Conservation (phyloP, 768 basidiomycete species). For the Rhodotorula diobovata region DNA sequence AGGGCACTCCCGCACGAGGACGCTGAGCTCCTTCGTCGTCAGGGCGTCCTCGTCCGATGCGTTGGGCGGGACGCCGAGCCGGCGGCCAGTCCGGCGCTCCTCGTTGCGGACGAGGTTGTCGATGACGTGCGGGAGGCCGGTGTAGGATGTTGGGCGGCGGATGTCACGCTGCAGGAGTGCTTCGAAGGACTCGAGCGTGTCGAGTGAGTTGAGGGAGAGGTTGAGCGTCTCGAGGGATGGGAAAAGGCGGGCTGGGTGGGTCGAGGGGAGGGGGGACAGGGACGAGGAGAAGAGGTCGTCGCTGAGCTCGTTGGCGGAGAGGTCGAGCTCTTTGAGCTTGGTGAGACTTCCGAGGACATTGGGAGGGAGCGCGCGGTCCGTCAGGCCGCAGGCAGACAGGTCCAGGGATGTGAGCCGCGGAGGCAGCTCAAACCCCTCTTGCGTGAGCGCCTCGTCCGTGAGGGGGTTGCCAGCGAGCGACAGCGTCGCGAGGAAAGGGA, state of each 20-base stretch:
- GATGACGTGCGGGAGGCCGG: conserved; percentile 7
- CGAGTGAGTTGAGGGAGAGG: conserved; percentile 21
- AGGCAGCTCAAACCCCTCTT: conserved; percentile 14
- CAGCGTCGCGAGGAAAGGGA: conserved; percentile 10
- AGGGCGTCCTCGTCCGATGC: not conserved
- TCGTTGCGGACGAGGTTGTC: conserved; percentile 20
- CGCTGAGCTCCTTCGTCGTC: conserved; percentile 1
- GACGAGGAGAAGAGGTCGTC: conserved; percentile 4
- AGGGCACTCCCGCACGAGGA: conserved; percentile 13
- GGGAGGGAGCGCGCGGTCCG: conserved; percentile 5
- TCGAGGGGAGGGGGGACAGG: not conserved
- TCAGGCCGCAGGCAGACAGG: conserved; percentile 7
- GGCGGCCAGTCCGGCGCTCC: conserved; percentile 4
- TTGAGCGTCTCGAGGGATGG: conserved; percentile 7
- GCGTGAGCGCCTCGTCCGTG: not conserved
- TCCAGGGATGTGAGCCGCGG: conserved; percentile 13
- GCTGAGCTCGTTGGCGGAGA: conserved; percentile 13
- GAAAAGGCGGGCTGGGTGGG: not conserved
- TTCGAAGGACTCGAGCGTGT: conserved; percentile 18
- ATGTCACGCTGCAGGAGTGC: not conserved
- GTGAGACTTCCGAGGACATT: not conserved
- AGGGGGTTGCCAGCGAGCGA: conserved; percentile 10
- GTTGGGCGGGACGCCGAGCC: conserved; percentile 5
- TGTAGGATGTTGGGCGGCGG: conserved; percentile 12
- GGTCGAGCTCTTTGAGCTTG: conserved; percentile 14